A percentile compares a stretch with the other conserved stretches of the same genome.
phyloP scores from a whole-genome alignment of 2,329 filamentous ascomycete species.

The Annulohypoxylon truncatum region DNA sequence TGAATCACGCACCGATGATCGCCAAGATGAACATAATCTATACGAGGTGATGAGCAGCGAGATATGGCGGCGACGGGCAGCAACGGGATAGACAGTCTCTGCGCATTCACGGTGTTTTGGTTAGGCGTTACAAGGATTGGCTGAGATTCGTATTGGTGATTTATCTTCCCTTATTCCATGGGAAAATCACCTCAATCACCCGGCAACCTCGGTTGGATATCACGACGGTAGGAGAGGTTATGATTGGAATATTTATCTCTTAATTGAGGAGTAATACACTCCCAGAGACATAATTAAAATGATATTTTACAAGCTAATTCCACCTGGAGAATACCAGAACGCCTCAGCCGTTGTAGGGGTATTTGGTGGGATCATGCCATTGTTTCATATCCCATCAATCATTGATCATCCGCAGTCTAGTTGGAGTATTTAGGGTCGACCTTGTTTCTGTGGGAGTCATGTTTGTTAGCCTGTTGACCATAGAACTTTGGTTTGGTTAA shows the following conservation, averaged over 20 bases:
- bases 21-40: neutral
- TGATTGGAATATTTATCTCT: neutral
- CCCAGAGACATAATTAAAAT: neutral
- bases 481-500: neutral
- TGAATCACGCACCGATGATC: neutral
- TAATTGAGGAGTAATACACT: neutral
- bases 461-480: neutral
- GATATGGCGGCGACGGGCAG: neutral
- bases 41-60: neutral
- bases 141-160: neutral
- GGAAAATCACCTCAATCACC: neutral
- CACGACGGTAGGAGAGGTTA: neutral
- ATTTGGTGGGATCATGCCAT: neutral
- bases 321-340: neutral
- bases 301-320: neutral
- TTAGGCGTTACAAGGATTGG: neutral
- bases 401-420: constrained; percentile 29
- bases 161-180: neutral
- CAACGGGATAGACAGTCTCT: neutral
- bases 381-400: neutral
- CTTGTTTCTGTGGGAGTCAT: constrained; percentile 49
- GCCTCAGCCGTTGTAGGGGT: neutral
- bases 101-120: neutral
- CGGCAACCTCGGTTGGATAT: neutral
- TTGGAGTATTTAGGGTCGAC: constrained; percentile 53